Evolutionary conservation across 2,329 filamentous ascomycete species (phyloP).

Genomic region (Claviceps humidiphila): DNA sequence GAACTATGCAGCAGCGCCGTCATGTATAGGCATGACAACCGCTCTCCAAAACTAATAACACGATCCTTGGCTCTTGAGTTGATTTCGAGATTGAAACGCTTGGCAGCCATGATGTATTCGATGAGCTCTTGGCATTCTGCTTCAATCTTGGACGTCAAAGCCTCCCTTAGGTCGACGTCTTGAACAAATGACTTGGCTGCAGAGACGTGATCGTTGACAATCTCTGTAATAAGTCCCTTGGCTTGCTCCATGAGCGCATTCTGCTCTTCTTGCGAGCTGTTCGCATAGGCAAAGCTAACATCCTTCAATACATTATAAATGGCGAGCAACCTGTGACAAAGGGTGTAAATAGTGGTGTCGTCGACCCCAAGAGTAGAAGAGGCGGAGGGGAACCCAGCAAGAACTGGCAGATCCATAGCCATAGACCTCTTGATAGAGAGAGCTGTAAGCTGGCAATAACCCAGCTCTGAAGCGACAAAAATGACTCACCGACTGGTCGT

Average conservation of each 20-base stretch:
- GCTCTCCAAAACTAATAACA: constrained; percentile 91
- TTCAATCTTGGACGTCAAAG: constrained; percentile 54
- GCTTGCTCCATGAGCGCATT: constrained; percentile 48
- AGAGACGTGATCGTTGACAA: constrained; percentile 67
- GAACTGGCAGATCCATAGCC: too few species aligned
- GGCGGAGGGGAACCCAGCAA: background rate
- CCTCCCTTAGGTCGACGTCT: constrained; percentile 40
- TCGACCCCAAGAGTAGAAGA: too few species aligned
- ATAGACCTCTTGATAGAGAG: too few species aligned
- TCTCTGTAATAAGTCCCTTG: constrained; percentile 62
- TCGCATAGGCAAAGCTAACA: constrained; percentile 32
- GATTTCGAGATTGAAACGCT: constrained; percentile 59
- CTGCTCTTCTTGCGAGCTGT: constrained; percentile 39
- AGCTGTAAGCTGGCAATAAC: background rate
- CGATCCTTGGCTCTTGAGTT: constrained; percentile 70
- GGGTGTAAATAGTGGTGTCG: background rate
- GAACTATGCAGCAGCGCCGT: constrained; percentile 67
- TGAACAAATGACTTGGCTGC: constrained; percentile 53
- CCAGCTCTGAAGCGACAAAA: background rate
- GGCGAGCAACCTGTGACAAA: constrained; percentile 35
- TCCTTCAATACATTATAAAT: constrained; percentile 44
- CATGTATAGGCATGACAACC: constrained; percentile 88
- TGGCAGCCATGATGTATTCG: constrained; percentile 55
- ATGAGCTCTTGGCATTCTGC: constrained; percentile 68
- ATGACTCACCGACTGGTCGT: constrained; percentile 79